Evolutionary conservation across 371 early-diverging fungal genomes (phyloP), one percentile per base, ranked within the genome.

Genomic region (Zancudomyces culisetae): DNA sequence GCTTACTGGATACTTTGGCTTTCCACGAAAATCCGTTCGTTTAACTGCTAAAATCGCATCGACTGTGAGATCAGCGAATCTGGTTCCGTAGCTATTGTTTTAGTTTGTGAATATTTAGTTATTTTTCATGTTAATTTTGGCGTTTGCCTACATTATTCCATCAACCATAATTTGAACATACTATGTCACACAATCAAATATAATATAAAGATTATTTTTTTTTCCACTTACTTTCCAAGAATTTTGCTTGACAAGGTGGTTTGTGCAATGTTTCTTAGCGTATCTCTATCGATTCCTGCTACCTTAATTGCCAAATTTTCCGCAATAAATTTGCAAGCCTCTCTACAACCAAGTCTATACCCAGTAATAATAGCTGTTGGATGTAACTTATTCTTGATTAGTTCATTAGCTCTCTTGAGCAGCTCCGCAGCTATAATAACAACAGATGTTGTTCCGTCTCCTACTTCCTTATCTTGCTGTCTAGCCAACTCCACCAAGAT

Each of bases 381-480:
- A 55, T 87, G 79, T 46, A 97, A 89, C 52, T 89, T 88, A 60
- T 96, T 96, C 70, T 98, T 98, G 55, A 98, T 79, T 55, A 88
- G 83, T 53, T 80, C 74, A 60, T 92, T 94, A 46, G 97, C 80
- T 60, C 90, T 87, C 63, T 87, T 85, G 58, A 99, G 74, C 20
- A 99, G 79, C 70, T 98, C 98, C 50, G 90, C 90, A 39, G 99
- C 94, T 30, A 99, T 76, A 28, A 99, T 74, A 15, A 98, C 96
- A 13, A 99, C 99, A 72, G 91, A 91, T 13, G 99, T 99, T 26
- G 99, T 99, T 56, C 99, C 99, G 69, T 99, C 99, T 53, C 99
- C 99, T 56, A 91, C 95, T 76, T 98, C 98, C n/a, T 91, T 94
- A 76, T 99, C 99, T 76, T 99, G 99, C 45, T 97, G 85, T 55